These are phyloP conservation scores for Darksidea phi DNA, from an alignment of 495 filamentous ascomycete species.

Conservation along the genomic window DNA sequence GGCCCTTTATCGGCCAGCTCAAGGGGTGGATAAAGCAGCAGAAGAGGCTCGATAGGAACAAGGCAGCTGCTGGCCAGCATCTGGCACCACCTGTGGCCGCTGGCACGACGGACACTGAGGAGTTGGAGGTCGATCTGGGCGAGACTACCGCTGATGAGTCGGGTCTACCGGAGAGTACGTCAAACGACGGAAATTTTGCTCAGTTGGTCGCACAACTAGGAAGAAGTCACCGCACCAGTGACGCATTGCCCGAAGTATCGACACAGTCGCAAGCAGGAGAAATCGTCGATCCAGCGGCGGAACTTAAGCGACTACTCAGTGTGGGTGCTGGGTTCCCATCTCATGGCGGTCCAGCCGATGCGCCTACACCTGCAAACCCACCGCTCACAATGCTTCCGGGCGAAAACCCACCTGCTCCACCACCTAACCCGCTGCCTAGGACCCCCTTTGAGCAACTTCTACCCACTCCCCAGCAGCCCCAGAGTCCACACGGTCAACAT, in stretches of 20 bases:
- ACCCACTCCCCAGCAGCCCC: conserved; percentile 40
- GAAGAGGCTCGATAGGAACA: conserved; percentile 62
- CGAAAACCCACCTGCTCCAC: conserved; percentile 39
- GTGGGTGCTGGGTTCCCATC: conserved; percentile 21
- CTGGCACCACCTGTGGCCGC: conserved; percentile 18
- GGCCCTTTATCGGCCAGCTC: conserved; percentile 79
- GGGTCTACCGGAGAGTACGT: neutral
- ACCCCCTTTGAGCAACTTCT: conserved; percentile 49
- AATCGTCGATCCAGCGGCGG: conserved; percentile 34
- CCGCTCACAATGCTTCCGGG: conserved; percentile 59
- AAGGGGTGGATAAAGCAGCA: conserved; percentile 89
- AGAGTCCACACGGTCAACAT: conserved; percentile 47
- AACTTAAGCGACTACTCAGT: conserved; percentile 42
- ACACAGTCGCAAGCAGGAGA: conserved; percentile 10
- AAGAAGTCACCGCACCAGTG: conserved; percentile 20
- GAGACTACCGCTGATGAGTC: conserved; percentile 32
- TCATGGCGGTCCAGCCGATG: conserved; percentile 10
- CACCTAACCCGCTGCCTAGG: conserved; percentile 36
- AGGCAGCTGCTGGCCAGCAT: conserved; percentile 34
- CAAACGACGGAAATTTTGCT: conserved; percentile 9
- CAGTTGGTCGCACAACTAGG: conserved; percentile 24
- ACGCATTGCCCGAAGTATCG: conserved; percentile 35
- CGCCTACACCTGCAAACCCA: conserved; percentile 48
- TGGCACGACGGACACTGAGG: conserved; percentile 28
- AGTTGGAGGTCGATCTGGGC: conserved; percentile 34